Evolutionary conservation across 2,329 filamentous ascomycete genomes (phyloP).

Genomic region (Lasiodiplodia sp.): DNA sequence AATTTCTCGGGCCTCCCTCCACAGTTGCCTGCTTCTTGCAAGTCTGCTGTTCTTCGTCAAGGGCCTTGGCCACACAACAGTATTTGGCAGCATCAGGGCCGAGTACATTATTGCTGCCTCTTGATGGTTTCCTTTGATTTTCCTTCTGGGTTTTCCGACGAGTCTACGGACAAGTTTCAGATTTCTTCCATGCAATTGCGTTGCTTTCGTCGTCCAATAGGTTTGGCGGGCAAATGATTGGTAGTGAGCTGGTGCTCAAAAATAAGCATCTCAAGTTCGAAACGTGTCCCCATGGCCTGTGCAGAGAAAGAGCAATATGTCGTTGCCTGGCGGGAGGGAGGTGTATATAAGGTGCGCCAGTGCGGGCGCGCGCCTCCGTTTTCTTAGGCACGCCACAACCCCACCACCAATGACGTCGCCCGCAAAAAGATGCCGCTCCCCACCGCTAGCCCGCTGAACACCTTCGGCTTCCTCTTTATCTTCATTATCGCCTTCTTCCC

Average conservation of each 20-base stretch:
- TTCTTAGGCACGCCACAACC: background rate
- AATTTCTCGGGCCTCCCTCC: background rate
- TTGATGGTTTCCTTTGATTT: background rate
- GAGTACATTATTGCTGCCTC: background rate
- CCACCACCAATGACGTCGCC: slow-evolving; percentile 29
- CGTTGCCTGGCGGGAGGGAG: slow-evolving; percentile 9
- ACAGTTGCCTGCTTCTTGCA: background rate
- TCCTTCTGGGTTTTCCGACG: background rate
- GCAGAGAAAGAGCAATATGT: background rate
- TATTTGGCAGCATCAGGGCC: background rate
- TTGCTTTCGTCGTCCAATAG: background rate
- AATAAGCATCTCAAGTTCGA: background rate
- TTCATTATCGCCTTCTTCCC: slow-evolving; percentile 62
- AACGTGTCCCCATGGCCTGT: slow-evolving; percentile 15
- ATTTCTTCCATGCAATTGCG: background rate
- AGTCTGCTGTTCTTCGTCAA: background rate
- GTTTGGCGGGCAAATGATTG: background rate
- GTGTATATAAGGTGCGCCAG: slow-evolving; percentile 21
- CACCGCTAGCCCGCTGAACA: slow-evolving; percentile 46
- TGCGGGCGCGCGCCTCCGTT: slow-evolving; percentile 1
- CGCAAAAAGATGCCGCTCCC: slow-evolving; percentile 31
- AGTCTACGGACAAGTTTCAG: background rate
- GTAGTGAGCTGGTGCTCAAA: background rate
- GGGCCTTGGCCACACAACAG: background rate
- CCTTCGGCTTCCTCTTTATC: slow-evolving; percentile 55